phyloP scores from a whole-genome alignment of 164 flowering plant genomes.

The Berberis thunbergii region DNA sequence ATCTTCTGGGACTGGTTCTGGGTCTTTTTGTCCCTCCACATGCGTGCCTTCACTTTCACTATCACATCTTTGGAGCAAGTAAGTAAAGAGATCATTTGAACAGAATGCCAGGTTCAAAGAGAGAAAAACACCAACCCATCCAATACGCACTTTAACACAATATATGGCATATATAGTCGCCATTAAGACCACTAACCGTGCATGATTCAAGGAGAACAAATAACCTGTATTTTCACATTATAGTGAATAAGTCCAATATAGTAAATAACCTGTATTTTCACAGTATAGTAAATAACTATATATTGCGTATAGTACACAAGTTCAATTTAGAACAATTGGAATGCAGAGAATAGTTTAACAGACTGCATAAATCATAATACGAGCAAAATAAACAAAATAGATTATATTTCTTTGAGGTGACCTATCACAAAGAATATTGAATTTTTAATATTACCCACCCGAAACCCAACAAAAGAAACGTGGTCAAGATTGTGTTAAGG shows the following conservation, averaged over 20 bases:
- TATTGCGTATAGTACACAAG: too few species aligned
- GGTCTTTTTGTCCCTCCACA: constrained; percentile 47
- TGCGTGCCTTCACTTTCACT: constrained; percentile 41
- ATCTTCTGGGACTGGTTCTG: constrained; percentile 49
- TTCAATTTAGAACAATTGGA: too few species aligned
- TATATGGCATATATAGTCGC: constrained; percentile 72
- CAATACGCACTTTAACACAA: constrained; percentile 70
- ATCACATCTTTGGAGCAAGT: constrained; percentile 77
- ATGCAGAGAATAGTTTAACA: too few species aligned
- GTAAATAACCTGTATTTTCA: too few species aligned
- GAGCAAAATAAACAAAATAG: too few species aligned
- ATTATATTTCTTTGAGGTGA: too few species aligned
- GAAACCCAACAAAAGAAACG: too few species aligned
- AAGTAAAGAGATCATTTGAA: constrained; percentile 65
- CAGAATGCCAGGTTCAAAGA: constrained; percentile 79
- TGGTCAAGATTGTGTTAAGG: too few species aligned
- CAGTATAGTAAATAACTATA: too few species aligned
- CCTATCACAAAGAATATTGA: too few species aligned
- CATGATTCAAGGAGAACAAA: constrained; percentile 83
- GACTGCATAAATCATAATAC: too few species aligned
- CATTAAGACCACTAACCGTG: constrained; percentile 77
- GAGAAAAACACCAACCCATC: constrained; percentile 82
- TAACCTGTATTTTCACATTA: constrained; percentile 50
- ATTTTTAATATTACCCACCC: too few species aligned
- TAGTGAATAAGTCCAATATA: not conserved